A percentile compares a stretch with the other conserved stretches of the same genome.
Evolutionary conservation across 2,329 filamentous ascomycete genomes (phyloP).

Genomic region (Setomelanomma holmii): DNA sequence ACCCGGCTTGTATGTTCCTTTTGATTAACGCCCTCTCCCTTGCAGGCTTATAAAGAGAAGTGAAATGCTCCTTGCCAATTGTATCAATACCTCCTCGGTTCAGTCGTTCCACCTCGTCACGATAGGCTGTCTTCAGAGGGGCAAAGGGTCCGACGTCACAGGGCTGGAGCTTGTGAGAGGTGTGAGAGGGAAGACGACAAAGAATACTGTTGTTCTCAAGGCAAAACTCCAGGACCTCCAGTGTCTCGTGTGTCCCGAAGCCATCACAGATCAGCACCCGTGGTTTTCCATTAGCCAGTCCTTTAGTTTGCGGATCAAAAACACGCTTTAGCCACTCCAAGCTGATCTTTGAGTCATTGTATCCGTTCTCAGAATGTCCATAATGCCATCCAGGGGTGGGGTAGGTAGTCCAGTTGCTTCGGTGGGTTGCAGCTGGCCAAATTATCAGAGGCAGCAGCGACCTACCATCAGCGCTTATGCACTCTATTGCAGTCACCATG

Average conservation of each 20-base stretch:
- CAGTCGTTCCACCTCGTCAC: constrained; percentile 8
- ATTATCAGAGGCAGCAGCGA: too few species aligned
- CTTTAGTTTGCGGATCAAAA: constrained; percentile 45
- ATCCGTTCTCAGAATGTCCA: constrained; percentile 17
- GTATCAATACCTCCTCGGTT: constrained; percentile 10
- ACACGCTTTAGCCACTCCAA: constrained; percentile 45
- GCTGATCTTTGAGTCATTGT: constrained; percentile 40
- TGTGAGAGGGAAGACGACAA: neutral
- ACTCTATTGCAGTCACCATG: too few species aligned
- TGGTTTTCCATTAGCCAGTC: constrained; percentile 34
- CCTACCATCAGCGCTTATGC: too few species aligned
- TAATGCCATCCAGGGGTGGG: constrained; percentile 25
- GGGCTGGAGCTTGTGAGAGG: too few species aligned
- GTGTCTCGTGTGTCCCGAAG: constrained; percentile 43
- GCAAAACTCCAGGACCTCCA: constrained; percentile 42
- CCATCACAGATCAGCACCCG: constrained; percentile 36
- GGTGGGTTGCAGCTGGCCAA: too few species aligned
- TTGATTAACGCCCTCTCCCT: too few species aligned
- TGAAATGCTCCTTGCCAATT: constrained; percentile 19
- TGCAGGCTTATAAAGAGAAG: too few species aligned
- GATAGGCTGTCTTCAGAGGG: constrained; percentile 15
- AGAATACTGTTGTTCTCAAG: constrained; percentile 33
- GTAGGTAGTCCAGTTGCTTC: too few species aligned
- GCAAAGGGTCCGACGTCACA: constrained; percentile 11
- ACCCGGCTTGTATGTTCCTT: too few species aligned